Evolutionary conservation across 2,329 filamentous ascomycete species (phyloP).

Genomic region (Aspergillus sp.): DNA sequence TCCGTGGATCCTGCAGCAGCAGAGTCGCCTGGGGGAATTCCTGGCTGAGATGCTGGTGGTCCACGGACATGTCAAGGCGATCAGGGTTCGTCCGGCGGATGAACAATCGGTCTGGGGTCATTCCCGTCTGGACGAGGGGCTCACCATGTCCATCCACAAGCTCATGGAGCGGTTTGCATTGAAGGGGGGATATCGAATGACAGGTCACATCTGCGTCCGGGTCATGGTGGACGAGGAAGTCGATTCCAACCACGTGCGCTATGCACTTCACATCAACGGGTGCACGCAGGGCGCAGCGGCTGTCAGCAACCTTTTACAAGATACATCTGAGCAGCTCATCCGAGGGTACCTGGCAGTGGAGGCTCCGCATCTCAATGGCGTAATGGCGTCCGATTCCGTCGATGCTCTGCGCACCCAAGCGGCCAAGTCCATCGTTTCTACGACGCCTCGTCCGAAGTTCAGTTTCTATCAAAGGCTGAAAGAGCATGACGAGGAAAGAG

Average conservation of each 20-base stretch:
- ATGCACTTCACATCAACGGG: conserved; percentile 33
- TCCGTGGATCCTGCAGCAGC: conserved; percentile 70
- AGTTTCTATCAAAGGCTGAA: conserved; percentile 8
- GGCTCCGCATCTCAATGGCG: conserved; percentile 15
- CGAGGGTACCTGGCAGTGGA: conserved; percentile 29
- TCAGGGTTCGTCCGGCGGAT: conserved; percentile 66
- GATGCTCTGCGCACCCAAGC: conserved; percentile 8
- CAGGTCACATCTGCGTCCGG: conserved; percentile 71
- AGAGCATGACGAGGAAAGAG: conserved; percentile 7
- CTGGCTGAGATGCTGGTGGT: conserved; percentile 71
- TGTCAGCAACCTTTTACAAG: conserved; percentile 28
- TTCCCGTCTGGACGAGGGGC: conserved; percentile 53
- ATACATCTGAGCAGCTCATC: conserved; percentile 26
- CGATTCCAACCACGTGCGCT: conserved; percentile 30
- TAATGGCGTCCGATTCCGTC: background rate
- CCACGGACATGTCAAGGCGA: conserved; percentile 62
- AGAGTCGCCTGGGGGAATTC: conserved; percentile 64
- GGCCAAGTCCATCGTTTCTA: background rate
- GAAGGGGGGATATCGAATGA: conserved; percentile 53
- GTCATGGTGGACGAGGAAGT: conserved; percentile 60
- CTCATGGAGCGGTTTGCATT: conserved; percentile 63
- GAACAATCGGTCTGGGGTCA: conserved; percentile 64
- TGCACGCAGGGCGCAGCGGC: conserved; percentile 31
- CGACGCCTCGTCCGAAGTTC: background rate
- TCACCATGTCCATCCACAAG: conserved; percentile 60